Conservation (phyloP, 1,139 yeast species). For the Kodamaea suecica region DNA sequence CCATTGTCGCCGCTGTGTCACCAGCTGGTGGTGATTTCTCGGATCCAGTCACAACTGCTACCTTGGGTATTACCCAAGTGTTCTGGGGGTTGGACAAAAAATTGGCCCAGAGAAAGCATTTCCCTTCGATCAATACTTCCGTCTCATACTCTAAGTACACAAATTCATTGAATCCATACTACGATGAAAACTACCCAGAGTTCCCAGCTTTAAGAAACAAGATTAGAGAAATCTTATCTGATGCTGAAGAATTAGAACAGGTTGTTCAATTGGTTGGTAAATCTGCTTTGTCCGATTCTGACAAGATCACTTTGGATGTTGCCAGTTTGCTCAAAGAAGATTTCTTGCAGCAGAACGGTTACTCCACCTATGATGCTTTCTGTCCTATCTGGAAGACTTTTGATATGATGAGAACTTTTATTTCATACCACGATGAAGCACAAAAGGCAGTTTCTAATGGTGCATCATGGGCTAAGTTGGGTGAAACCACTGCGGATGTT, state of each 20-base stretch:
- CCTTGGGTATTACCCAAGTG: constrained; percentile 98
- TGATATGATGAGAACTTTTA: constrained; percentile 95
- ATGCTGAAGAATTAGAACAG: constrained; percentile 97
- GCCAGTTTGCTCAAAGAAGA: constrained; percentile 91
- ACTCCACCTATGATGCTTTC: constrained; percentile 95
- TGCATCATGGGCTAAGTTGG: constrained; percentile 87
- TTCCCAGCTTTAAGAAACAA: constrained; percentile 87
- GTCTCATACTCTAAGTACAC: constrained; percentile 97
- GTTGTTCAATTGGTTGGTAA: constrained; percentile 99
- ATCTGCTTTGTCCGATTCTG: constrained; percentile 93
- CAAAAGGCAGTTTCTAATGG: constrained; percentile 95
- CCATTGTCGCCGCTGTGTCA: constrained; percentile 98
- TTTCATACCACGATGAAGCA: constrained; percentile 91
- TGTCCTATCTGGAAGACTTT: constrained; percentile 99
- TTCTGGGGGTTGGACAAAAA: constrained; percentile 99
- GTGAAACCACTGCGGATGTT: constrained; percentile 85
- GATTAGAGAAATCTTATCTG: constrained; percentile 89
- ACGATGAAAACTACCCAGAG: constrained; percentile 83
- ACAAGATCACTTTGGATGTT: constrained; percentile 94
- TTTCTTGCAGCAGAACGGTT: constrained; percentile 98
- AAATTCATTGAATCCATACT: constrained; percentile 77
- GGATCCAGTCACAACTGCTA: constrained; percentile 97
- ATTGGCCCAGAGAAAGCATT: constrained; percentile 98
- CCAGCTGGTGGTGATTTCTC: constrained; percentile 99
- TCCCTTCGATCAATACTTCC: constrained; percentile 96